These are phyloP conservation scores for Lichtheimia ramosa DNA, from an alignment of 371 early-diverging fungal genomes.

Conservation along the genomic window DNA sequence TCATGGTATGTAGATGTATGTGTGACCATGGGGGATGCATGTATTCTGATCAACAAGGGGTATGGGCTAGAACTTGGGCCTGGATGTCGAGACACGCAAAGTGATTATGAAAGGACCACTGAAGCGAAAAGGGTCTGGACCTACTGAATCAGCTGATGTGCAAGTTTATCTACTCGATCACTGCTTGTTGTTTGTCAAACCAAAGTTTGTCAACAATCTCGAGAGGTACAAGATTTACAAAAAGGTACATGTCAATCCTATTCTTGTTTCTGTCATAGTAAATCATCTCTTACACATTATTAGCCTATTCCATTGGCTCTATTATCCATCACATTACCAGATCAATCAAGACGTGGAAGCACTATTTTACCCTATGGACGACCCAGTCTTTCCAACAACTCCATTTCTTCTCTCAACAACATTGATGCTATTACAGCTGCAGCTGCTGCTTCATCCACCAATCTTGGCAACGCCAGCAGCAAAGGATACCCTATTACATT, in stretches of 20 bases:
- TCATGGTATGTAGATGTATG: slow-evolving; percentile 2
- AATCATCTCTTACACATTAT: neutral
- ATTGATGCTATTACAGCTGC: slow-evolving; percentile 10
- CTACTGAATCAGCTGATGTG: slow-evolving; percentile 64
- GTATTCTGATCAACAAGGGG: neutral
- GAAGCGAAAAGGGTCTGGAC: slow-evolving; percentile 67
- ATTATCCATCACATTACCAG: slow-evolving; percentile 60
- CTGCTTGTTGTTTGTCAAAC: slow-evolving; percentile 76
- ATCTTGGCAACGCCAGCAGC: slow-evolving; percentile 1
- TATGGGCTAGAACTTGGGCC: slow-evolving; percentile 12
- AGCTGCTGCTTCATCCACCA: slow-evolving; percentile 6
- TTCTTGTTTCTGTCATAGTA: neutral
- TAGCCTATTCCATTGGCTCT: slow-evolving; percentile 80
- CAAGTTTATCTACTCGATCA: slow-evolving; percentile 87
- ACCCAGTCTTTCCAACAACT: slow-evolving; percentile 18
- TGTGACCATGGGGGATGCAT: neutral
- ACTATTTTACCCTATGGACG: slow-evolving; percentile 40
- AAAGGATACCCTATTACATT: slow-evolving; percentile 65
- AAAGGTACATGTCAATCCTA: slow-evolving; percentile 41
- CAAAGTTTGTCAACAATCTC: slow-evolving; percentile 31
- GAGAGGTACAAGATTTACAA: slow-evolving; percentile 44
- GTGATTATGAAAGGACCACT: slow-evolving; percentile 79
- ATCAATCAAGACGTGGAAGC: slow-evolving; percentile 41
- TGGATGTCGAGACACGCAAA: slow-evolving; percentile 57
- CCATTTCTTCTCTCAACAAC: slow-evolving; percentile 15